Conservation (phyloP, 768 basidiomycete species). For the Kwoniella dejecticola region DNA sequence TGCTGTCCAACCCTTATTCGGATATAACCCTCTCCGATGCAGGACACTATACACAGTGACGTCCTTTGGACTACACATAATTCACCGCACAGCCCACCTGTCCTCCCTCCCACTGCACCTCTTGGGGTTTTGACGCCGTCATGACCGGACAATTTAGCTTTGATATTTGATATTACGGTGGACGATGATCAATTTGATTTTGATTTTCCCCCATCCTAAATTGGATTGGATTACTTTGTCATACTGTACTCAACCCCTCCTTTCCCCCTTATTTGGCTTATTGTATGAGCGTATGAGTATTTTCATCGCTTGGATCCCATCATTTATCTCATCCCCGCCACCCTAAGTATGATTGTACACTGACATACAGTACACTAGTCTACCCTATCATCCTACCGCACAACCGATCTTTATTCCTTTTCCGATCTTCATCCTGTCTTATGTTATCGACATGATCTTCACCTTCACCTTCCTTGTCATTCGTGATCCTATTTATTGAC, state of each 20-base stretch:
- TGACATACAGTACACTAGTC: too few relatives aligned
- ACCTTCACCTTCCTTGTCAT: background rate
- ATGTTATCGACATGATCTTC: background rate
- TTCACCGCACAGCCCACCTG: conserved; percentile 6
- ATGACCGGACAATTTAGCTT: background rate
- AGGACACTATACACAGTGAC: too few relatives aligned
- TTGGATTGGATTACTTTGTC: background rate
- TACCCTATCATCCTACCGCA: background rate
- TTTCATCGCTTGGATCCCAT: background rate
- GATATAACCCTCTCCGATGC: background rate
- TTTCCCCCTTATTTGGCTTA: background rate
- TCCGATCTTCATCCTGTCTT: background rate
- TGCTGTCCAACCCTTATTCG: background rate
- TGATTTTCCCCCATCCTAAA: too few relatives aligned
- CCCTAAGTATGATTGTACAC: background rate
- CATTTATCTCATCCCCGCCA: background rate
- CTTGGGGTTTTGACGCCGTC: background rate
- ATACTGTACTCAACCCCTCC: background rate
- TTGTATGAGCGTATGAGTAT: too few relatives aligned
- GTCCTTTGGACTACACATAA: conserved; percentile 6
- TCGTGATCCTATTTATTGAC: background rate
- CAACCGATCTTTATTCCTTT: background rate
- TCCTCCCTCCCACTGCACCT: background rate
- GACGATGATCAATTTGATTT: too few relatives aligned
- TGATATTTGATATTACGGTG: background rate